Conservation (phyloP, 768 basidiomycete genomes). For the Agaricus sinodeliciosus region DNA sequence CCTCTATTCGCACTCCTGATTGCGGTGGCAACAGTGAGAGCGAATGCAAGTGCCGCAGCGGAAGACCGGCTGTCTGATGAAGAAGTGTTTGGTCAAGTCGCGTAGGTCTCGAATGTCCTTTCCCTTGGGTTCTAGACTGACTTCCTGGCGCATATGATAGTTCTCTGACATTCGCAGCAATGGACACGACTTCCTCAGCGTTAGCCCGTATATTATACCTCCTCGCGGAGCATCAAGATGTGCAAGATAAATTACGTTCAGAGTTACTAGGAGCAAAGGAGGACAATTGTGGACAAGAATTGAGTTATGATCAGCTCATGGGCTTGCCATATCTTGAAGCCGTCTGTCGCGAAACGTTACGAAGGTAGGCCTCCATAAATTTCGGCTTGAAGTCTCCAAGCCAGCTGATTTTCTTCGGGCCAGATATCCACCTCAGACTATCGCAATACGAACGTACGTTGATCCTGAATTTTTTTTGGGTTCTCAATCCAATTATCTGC, state of each 20-base stretch:
- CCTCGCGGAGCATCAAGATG: constrained; percentile 26
- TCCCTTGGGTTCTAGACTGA: background rate
- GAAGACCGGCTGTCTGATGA: constrained; percentile 25
- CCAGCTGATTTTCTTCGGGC: background rate
- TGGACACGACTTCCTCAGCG: constrained; percentile 35
- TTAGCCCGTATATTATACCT: constrained; percentile 26
- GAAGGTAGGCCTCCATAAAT: constrained; percentile 21
- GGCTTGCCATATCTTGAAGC: constrained; percentile 33
- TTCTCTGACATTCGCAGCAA: constrained; percentile 32
- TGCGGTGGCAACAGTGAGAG: constrained; percentile 26
- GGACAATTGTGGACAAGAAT: constrained; percentile 14
- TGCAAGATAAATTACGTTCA: constrained; percentile 29
- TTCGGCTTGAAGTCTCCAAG: background rate
- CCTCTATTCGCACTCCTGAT: background rate
- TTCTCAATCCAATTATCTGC: background rate
- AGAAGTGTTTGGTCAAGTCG: constrained; percentile 33
- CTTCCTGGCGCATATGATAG: constrained; percentile 13
- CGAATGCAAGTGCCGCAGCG: constrained; percentile 27
- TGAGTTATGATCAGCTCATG: constrained; percentile 31
- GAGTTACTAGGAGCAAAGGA: constrained; percentile 25
- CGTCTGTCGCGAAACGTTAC: constrained; percentile 31
- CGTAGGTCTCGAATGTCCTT: constrained; percentile 13
- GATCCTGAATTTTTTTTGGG: background rate
- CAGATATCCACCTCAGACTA: constrained; percentile 22
- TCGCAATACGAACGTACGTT: constrained; percentile 6